A percentile compares a stretch with the other conserved stretches of the same genome.
phyloP scores from a whole-genome alignment of 1,139 yeast species.

The Magnusiomyces magnusii region DNA sequence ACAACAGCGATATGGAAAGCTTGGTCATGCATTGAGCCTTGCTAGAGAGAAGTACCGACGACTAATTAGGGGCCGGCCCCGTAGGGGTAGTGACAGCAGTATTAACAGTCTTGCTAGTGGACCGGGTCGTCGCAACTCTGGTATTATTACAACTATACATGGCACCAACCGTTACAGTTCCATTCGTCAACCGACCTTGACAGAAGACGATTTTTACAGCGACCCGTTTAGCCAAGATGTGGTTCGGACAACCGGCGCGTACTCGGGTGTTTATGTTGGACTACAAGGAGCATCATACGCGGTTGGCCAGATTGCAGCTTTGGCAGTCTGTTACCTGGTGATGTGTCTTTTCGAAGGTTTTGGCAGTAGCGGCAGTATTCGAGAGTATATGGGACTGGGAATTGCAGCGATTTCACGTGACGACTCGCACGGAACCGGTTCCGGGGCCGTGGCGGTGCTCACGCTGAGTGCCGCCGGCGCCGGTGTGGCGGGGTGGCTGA shows the following conservation, averaged over 20 bases:
- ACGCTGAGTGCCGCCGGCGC: not conserved
- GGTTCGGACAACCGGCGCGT: not conserved
- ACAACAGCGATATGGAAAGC: not conserved
- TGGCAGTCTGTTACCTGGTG: not conserved
- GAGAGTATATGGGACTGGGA: not conserved
- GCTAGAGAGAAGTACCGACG: not conserved
- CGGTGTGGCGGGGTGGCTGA: not conserved
- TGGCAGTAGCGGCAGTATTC: not conserved
- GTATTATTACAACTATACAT: not conserved
- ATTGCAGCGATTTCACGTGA: not conserved
- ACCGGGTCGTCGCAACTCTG: not conserved
- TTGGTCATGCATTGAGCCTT: slow-evolving; percentile 8
- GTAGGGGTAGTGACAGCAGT: not conserved
- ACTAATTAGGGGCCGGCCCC: not conserved
- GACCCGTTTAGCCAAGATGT: slow-evolving; percentile 8
- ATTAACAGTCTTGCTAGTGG: slow-evolving; percentile 4
- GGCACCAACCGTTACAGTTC: not conserved
- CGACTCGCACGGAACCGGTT: not conserved
- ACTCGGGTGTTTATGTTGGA: not conserved
- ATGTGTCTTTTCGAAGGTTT: not conserved
- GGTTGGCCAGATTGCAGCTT: not conserved
- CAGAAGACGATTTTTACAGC: slow-evolving; percentile 20
- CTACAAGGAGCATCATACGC: not conserved
- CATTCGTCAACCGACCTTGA: slow-evolving; percentile 13
- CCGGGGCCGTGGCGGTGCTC: not conserved